Evolutionary conservation across 2,329 filamentous ascomycete genomes (phyloP).

Genomic region (Fusarium pseudonygamai): DNA sequence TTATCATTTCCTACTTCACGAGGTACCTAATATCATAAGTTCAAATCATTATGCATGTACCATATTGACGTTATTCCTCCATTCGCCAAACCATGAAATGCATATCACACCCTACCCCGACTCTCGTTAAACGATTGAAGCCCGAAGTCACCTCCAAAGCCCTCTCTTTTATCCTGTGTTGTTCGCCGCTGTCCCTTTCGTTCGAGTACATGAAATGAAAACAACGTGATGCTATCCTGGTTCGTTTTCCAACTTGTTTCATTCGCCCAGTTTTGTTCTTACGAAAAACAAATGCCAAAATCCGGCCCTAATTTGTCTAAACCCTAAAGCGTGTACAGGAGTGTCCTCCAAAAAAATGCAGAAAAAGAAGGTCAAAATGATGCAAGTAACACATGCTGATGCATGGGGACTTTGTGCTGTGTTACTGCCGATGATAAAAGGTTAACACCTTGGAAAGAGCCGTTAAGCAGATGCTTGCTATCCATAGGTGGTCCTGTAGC

Average conservation of each 20-base stretch:
- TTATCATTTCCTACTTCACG: background rate
- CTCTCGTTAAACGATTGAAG: conserved; percentile 3
- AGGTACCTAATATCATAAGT: background rate
- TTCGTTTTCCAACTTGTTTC: conserved; percentile 7
- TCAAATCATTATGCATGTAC: background rate
- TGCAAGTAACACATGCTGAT: conserved; percentile 6
- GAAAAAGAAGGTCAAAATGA: conserved; percentile 23
- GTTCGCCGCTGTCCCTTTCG: conserved; percentile 2
- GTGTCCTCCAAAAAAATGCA: conserved; percentile 5
- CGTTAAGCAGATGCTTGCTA: conserved; percentile 16
- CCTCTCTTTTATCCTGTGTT: conserved; percentile 21
- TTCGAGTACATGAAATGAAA: conserved; percentile 34
- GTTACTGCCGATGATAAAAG: background rate
- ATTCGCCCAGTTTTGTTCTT: conserved; percentile 3
- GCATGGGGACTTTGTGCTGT: background rate
- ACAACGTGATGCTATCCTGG: background rate
- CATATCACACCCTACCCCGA: background rate
- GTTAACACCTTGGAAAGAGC: background rate
- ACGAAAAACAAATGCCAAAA: conserved; percentile 21
- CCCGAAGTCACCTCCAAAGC: conserved; percentile 29
- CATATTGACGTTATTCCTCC: background rate
- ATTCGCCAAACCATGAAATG: background rate
- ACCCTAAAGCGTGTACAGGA: conserved; percentile 39
- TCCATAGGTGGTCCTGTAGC: conserved; percentile 8
- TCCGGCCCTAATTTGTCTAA: conserved; percentile 30